Conservation (phyloP, 768 basidiomycete genomes). For the Leccinum fibrillosum region DNA sequence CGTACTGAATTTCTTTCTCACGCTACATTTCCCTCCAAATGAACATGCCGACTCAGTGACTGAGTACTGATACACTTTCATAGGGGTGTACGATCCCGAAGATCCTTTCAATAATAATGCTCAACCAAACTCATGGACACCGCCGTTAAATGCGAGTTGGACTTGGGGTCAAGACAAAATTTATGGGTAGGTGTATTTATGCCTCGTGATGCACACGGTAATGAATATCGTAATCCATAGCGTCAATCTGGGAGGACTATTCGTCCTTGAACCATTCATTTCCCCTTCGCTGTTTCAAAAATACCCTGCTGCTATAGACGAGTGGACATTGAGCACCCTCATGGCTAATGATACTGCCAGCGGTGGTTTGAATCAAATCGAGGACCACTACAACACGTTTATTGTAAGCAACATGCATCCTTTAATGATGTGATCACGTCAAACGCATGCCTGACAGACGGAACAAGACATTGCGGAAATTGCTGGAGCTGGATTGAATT, state of each 20-base stretch:
- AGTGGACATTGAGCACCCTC: slow-evolving; percentile 62
- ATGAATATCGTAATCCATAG: slow-evolving; percentile 27
- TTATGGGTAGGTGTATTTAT: slow-evolving; percentile 46
- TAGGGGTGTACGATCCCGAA: slow-evolving; percentile 65
- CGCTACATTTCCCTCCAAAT: not conserved
- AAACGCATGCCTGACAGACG: slow-evolving; percentile 46
- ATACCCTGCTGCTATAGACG: slow-evolving; percentile 56
- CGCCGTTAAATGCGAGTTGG: slow-evolving; percentile 75
- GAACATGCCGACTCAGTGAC: not conserved
- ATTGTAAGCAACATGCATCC: slow-evolving; percentile 49
- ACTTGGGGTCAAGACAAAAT: slow-evolving; percentile 60
- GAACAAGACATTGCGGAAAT: slow-evolving; percentile 89
- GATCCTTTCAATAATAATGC: slow-evolving; percentile 77
- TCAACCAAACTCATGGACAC: slow-evolving; percentile 75
- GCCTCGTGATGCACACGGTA: slow-evolving; percentile 2
- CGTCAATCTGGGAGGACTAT: slow-evolving; percentile 73
- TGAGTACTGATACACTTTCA: slow-evolving; percentile 4
- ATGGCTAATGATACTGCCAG: slow-evolving; percentile 63
- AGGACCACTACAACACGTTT: slow-evolving; percentile 79
- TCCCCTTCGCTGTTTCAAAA: slow-evolving; percentile 59
- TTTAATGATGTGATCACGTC: not conserved
- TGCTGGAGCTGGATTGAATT: slow-evolving; percentile 84
- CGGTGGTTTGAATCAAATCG: slow-evolving; percentile 65
- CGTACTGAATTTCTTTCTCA: not conserved
- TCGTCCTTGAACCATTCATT: slow-evolving; percentile 80